These are phyloP conservation scores for Acanthamoeba castellanii DNA, from an alignment of 208 protist species.

Conservation along the genomic window DNA sequence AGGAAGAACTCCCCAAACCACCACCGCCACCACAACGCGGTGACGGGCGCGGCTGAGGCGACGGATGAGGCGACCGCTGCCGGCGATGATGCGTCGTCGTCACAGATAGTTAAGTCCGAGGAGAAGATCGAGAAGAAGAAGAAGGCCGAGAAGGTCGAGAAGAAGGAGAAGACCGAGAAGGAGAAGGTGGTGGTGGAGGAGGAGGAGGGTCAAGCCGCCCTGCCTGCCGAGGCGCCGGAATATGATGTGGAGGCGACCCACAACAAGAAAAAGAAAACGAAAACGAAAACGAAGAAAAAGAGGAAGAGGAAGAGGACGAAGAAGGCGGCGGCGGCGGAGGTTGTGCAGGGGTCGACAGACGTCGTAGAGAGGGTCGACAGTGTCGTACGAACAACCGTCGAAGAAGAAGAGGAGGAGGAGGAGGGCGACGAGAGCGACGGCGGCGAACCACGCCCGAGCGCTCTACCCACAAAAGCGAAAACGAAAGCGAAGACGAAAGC, in stretches of 20 bases:
- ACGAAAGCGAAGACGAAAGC: too few species aligned
- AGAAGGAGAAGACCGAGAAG: neutral
- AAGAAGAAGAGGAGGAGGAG: too few species aligned
- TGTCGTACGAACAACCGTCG: too few species aligned
- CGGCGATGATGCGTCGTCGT: too few species aligned
- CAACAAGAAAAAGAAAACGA: neutral
- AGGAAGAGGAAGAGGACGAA: constrained; percentile 36
- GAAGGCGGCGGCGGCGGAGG: neutral
- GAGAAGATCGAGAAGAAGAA: neutral
- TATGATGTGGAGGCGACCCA: neutral
- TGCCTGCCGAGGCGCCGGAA: neutral
- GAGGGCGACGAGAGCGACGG: too few species aligned
- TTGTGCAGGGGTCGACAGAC: neutral
- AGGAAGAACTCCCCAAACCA: neutral
- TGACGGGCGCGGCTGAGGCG: too few species aligned
- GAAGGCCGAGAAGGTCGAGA: neutral
- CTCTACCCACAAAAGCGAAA: too few species aligned
- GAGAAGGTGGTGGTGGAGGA: neutral
- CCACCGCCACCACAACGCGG: too few species aligned
- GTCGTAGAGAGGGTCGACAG: neutral
- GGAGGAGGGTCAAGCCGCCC: neutral
- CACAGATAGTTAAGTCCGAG: too few species aligned
- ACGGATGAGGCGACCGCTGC: too few species aligned
- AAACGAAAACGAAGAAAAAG: constrained; percentile 33
- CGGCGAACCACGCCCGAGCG: too few species aligned